Conservation (phyloP, 1,284 basidiomycete species). For the Athelia psychrophila region DNA sequence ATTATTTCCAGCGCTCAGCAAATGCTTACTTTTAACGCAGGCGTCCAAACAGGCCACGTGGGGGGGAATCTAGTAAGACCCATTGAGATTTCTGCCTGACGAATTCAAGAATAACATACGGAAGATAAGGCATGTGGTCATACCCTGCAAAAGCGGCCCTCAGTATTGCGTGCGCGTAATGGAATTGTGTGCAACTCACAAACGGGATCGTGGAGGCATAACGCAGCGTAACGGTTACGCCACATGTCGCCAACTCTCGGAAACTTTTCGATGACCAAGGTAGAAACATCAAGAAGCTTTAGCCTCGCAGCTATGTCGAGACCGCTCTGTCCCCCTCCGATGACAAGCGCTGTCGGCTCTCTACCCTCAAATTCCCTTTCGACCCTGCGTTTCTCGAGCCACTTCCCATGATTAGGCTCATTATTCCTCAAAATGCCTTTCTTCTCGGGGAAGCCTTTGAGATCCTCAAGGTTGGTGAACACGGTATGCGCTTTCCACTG, state of each 20-base stretch:
- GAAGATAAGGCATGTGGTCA: constrained; percentile 56
- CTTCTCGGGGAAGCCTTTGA: constrained; percentile 50
- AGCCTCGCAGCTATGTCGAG: constrained; percentile 58
- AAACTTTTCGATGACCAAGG: constrained; percentile 53
- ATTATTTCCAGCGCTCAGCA: not conserved
- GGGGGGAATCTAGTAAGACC: constrained; percentile 50
- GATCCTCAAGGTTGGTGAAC: constrained; percentile 58
- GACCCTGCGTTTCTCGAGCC: constrained; percentile 27
- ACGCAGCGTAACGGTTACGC: constrained; percentile 55
- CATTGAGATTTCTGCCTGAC: constrained; percentile 2
- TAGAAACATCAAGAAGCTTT: constrained; percentile 48
- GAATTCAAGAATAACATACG: constrained; percentile 26
- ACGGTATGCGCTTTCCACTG: constrained; percentile 58
- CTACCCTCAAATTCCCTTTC: constrained; percentile 36
- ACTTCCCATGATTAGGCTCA: constrained; percentile 33
- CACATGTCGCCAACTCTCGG: constrained; percentile 57
- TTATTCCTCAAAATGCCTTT: constrained; percentile 33
- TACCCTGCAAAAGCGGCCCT: constrained; percentile 39
- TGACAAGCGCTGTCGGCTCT: constrained; percentile 48
- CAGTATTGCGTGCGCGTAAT: constrained; percentile 5
- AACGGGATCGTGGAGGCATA: constrained; percentile 64
- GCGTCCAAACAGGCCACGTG: constrained; percentile 61
- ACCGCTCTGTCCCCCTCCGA: constrained; percentile 69
- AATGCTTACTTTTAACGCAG: constrained; percentile 44
- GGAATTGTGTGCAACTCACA: constrained; percentile 37